phyloP scores from a whole-genome alignment of 805 yeast species.

The Candida corydali region DNA sequence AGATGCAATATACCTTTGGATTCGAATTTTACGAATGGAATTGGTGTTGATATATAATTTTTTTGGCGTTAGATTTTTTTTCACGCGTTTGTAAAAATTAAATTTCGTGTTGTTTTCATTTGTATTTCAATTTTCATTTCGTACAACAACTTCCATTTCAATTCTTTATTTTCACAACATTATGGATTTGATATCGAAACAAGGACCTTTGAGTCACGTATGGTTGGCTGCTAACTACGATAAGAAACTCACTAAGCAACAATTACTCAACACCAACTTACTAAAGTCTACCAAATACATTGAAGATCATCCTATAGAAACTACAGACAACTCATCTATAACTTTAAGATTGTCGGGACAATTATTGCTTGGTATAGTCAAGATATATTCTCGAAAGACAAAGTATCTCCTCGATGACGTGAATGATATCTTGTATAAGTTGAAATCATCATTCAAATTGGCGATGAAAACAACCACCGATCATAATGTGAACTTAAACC shows the following conservation, averaged over 20 bases:
- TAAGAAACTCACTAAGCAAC: conserved; percentile 66
- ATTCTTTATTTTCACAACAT: too few species aligned
- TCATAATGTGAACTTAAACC: conserved; percentile 52
- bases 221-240: conserved; percentile 94
- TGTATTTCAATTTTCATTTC: not conserved
- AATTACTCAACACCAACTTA: conserved; percentile 68
- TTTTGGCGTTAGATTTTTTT: not conserved
- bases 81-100: not conserved
- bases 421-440: conserved; percentile 63
- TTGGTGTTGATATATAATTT: not conserved
- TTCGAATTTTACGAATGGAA: too few species aligned
- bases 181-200: conserved; percentile 46
- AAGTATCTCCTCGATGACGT: conserved; percentile 81
- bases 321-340: conserved; percentile 38
- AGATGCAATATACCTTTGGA: too few species aligned
- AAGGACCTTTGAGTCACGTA: conserved; percentile 84
- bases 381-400: conserved; percentile 83
- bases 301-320: conserved; percentile 6
- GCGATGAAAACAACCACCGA: conserved; percentile 26
- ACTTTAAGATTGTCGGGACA: conserved; percentile 85
- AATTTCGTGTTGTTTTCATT: not conserved
- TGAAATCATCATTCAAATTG: conserved; percentile 60
- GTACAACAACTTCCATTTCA: too few species aligned
- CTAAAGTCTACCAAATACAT: conserved; percentile 41
- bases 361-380: conserved; percentile 77